These are phyloP conservation scores for Penicillium dipodomyicola DNA, from an alignment of 495 filamentous ascomycete genomes.

Conservation along the genomic window DNA sequence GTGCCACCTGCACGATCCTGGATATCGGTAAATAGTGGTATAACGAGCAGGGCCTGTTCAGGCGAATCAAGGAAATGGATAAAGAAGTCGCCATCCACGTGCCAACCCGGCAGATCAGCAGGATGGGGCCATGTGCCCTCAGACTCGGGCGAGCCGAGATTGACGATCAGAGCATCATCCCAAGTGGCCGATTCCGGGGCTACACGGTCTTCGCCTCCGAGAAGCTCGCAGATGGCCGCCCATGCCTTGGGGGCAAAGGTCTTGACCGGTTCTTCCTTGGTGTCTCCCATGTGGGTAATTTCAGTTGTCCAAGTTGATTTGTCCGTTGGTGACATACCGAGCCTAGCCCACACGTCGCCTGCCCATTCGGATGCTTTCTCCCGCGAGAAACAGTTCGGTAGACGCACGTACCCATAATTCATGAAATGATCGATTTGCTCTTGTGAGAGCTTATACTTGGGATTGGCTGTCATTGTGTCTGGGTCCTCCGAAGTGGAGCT, in stretches of 20 bases:
- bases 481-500: not conserved
- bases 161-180: conserved; percentile 71
- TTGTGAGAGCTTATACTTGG: conserved; percentile 45
- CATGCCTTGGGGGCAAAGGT: conserved; percentile 66
- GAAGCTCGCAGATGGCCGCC: conserved; percentile 66
- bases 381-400: conserved; percentile 58
- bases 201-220: conserved; percentile 63
- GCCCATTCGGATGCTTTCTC: conserved; percentile 58
- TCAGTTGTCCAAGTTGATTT: conserved; percentile 64
- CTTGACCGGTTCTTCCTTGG: conserved; percentile 51
- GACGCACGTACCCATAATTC: conserved; percentile 61
- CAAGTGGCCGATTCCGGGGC: conserved; percentile 50
- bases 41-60: conserved; percentile 69
- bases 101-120: conserved; percentile 59
- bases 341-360: conserved; percentile 61
- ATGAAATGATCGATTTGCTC: conserved; percentile 66
- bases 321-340: conserved; percentile 65
- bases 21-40: conserved; percentile 68
- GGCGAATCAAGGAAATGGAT: conserved; percentile 71
- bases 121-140: conserved; percentile 50
- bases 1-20: conserved; percentile 63
- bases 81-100: conserved; percentile 77
- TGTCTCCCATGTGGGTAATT: conserved; percentile 64
- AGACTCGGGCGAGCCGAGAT: conserved; percentile 59
- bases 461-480: not conserved